phyloP scores from a whole-genome alignment of 2,329 filamentous ascomycete genomes.

The Hymenoscyphus salicellus region DNA sequence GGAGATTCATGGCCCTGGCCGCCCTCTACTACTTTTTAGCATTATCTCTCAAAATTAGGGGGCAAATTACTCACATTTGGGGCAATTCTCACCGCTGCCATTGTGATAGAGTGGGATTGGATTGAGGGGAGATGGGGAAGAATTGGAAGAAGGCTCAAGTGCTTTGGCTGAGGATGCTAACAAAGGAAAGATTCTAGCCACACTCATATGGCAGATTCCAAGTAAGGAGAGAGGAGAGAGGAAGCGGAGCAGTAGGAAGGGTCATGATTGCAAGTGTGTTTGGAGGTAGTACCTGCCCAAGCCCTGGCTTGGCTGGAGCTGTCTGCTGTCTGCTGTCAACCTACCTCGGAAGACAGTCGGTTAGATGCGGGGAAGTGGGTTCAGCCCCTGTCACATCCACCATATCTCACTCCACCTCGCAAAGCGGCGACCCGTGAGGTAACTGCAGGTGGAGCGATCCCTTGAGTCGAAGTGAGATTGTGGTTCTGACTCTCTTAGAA shows the following conservation, averaged over 20 bases:
- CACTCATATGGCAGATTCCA: neutral
- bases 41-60: neutral
- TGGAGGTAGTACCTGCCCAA: neutral
- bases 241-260: neutral
- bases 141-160: neutral
- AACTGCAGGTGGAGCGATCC: no score
- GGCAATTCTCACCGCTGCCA: slow-evolving; percentile 32
- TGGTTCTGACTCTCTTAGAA: no score
- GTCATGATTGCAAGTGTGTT: neutral
- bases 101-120: slow-evolving; percentile 9
- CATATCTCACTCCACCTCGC: no score
- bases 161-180: neutral
- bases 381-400: no score
- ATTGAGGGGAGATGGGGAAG: neutral
- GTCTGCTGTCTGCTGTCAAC: neutral
- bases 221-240: neutral
- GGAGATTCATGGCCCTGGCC: slow-evolving; percentile 65
- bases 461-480: no score
- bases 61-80: slow-evolving; percentile 27
- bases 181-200: neutral
- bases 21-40: slow-evolving; percentile 44
- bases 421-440: no score
- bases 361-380: slow-evolving; percentile 1
- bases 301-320: neutral
- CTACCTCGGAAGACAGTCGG: neutral